phyloP scores from a whole-genome alignment of 2,329 filamentous ascomycete genomes.

The Talaromyces funiculosus region DNA sequence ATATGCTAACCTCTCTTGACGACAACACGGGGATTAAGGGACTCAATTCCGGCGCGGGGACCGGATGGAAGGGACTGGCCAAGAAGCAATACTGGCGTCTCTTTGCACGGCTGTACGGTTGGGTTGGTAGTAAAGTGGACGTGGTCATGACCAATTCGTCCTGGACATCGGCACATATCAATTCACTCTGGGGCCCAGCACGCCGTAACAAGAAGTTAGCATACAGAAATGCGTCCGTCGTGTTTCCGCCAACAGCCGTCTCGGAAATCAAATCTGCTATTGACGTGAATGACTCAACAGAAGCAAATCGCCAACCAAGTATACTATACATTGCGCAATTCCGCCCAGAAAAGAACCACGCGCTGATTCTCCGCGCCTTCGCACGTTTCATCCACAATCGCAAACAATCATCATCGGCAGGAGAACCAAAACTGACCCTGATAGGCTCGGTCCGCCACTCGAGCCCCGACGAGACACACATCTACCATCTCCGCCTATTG shows the following conservation, averaged over 20 bases:
- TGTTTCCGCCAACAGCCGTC: constrained; percentile 91
- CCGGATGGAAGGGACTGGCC: constrained; percentile 60
- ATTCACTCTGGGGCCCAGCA: constrained; percentile 65
- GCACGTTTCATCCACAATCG: constrained; percentile 62
- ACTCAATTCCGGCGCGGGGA: constrained; percentile 76
- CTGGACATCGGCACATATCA: constrained; percentile 85
- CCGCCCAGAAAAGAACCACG: constrained; percentile 93
- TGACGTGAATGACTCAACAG: constrained; percentile 62
- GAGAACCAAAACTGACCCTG: constrained; percentile 64
- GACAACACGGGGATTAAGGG: constrained; percentile 60
- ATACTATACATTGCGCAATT: constrained; percentile 96
- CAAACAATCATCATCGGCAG: constrained; percentile 30
- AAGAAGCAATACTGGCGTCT: constrained; percentile 83
- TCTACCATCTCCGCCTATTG: constrained; percentile 81
- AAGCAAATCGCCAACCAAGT: constrained; percentile 62
- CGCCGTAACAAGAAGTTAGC: constrained; percentile 32
- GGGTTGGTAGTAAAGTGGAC: constrained; percentile 76
- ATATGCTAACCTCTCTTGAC: constrained; percentile 85
- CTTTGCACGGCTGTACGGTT: constrained; percentile 77
- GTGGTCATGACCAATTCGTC: constrained; percentile 96
- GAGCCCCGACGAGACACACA: constrained; percentile 49
- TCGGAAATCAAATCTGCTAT: constrained; percentile 72
- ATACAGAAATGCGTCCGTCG: constrained; percentile 53
- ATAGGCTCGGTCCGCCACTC: constrained; percentile 84
- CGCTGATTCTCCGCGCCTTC: constrained; percentile 78